Percentiles rank a stretch among this genome's conserved stretches.
These are phyloP conservation scores for Mucor mucedo DNA, from an alignment of 371 early-diverging fungal species.

Conservation along the genomic window DNA sequence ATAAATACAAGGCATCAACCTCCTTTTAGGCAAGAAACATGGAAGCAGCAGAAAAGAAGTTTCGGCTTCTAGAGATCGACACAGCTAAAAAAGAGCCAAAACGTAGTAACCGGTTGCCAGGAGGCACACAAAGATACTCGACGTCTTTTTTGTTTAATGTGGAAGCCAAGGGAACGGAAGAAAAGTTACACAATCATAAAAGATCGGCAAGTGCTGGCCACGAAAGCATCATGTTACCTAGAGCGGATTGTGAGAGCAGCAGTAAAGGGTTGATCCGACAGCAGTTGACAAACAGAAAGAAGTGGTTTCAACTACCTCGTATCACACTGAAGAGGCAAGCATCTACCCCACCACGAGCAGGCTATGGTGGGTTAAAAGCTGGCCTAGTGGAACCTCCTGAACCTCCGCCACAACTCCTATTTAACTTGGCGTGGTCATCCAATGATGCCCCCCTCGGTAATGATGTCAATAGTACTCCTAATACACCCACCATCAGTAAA, in stretches of 20 bases:
- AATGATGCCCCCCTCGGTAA: neutral
- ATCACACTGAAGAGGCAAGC: constrained; percentile 14
- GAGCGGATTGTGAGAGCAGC: neutral
- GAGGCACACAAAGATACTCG: constrained; percentile 6
- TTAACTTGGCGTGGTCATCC: constrained; percentile 26
- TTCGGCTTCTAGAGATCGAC: constrained; percentile 8
- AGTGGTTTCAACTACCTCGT: constrained; percentile 23
- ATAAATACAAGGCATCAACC: too few species aligned
- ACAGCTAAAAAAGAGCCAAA: neutral
- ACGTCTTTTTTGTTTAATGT: neutral
- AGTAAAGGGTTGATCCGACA: neutral
- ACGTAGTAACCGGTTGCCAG: neutral
- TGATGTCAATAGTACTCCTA: constrained; percentile 10
- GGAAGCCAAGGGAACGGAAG: neutral
- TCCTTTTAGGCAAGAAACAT: neutral
- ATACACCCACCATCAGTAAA: constrained; percentile 10
- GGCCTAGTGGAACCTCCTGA: constrained; percentile 30
- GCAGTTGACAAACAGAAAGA: constrained; percentile 8
- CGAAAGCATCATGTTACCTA: constrained; percentile 1
- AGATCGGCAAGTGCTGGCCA: constrained; percentile 11
- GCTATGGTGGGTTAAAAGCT: constrained; percentile 15
- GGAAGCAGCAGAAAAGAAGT: constrained; percentile 2
- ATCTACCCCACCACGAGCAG: constrained; percentile 17
- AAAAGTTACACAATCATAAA: neutral
- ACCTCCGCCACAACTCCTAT: constrained; percentile 29